These are phyloP conservation scores for Colletotrichum gloeosporioides DNA, from an alignment of 2,329 filamentous ascomycete species.

Conservation along the genomic window DNA sequence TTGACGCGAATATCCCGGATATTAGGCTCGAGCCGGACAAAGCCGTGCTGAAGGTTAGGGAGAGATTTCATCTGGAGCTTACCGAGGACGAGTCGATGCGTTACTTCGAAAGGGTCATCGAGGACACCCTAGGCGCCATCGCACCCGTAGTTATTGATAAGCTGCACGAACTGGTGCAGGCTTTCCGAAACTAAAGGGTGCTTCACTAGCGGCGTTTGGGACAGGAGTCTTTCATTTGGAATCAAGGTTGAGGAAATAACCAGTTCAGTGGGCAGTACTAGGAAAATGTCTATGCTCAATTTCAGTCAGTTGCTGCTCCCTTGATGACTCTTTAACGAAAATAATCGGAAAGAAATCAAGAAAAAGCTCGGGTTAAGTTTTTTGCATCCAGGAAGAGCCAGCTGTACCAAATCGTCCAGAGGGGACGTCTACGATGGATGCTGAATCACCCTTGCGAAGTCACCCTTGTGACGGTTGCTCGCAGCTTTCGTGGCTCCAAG, in stretches of 20 bases:
- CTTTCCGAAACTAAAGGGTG: slow-evolving; percentile 54
- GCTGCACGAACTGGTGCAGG: slow-evolving; percentile 91
- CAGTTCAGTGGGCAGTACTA: not conserved
- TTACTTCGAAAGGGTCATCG: slow-evolving; percentile 87
- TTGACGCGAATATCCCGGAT: slow-evolving; percentile 95
- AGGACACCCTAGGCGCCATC: slow-evolving; percentile 87
- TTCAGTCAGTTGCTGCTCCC: not conserved
- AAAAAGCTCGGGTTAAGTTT: not conserved
- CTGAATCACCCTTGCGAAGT: not conserved
- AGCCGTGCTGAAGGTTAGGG: slow-evolving; percentile 92
- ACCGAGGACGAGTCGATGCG: slow-evolving; percentile 91
- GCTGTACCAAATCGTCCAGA: not conserved
- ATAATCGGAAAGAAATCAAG: fast-evolving
- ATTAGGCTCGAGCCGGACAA: slow-evolving; percentile 92
- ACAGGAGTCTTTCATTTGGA: not conserved
- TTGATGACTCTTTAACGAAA: not conserved
- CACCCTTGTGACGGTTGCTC: not conserved
- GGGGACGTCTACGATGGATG: not conserved
- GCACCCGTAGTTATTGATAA: slow-evolving; percentile 95
- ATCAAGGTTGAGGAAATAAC: not conserved
- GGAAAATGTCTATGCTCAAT: not conserved
- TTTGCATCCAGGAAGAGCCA: not conserved
- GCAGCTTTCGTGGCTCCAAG: not conserved
- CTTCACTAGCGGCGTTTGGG: not conserved
- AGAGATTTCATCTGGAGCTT: slow-evolving; percentile 90